Percentiles rank a stretch among this genome's conserved stretches.
Conservation (phyloP, 2,329 filamentous ascomycete species). For the Aspergillus hiratsukae region DNA sequence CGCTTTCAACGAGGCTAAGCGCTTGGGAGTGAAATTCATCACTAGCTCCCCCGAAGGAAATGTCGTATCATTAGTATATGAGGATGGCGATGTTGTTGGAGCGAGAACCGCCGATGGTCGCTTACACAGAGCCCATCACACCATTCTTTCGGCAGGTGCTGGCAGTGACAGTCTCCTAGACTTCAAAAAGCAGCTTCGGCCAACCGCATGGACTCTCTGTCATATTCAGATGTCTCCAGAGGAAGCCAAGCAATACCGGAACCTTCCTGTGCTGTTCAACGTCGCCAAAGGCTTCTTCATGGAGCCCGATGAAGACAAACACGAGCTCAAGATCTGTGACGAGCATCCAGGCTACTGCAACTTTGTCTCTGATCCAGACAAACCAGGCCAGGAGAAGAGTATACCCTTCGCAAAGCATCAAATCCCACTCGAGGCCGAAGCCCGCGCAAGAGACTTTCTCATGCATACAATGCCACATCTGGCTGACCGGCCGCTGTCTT, state of each 20-base stretch:
- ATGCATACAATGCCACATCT: constrained; percentile 52
- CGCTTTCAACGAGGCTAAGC: constrained; percentile 42
- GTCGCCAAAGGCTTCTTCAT: constrained; percentile 49
- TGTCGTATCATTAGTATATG: constrained; percentile 37
- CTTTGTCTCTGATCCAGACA: constrained; percentile 27
- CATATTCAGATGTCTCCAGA: constrained; percentile 47
- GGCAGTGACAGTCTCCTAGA: constrained; percentile 46
- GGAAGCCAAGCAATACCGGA: constrained; percentile 44
- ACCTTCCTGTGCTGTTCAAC: constrained; percentile 49
- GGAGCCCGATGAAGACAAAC: constrained; percentile 40
- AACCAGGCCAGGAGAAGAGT: constrained; percentile 27
- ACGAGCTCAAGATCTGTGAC: constrained; percentile 42
- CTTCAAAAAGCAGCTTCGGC: constrained; percentile 50
- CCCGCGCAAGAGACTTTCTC: constrained; percentile 47
- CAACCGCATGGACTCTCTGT: constrained; percentile 52
- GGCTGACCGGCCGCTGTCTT: constrained; percentile 44
- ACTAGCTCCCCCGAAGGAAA: constrained; percentile 38
- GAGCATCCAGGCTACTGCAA: constrained; percentile 56
- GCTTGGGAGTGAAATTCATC: constrained; percentile 46
- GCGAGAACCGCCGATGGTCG: constrained; percentile 42
- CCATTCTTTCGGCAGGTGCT: constrained; percentile 49
- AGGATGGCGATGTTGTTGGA: constrained; percentile 38
- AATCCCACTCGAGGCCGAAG: constrained; percentile 45
- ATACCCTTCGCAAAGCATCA: constrained; percentile 42
- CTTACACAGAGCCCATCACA: constrained; percentile 40